These are phyloP conservation scores for Linum usitatissimum DNA, from an alignment of 345 rosid species.

Conservation along the genomic window DNA sequence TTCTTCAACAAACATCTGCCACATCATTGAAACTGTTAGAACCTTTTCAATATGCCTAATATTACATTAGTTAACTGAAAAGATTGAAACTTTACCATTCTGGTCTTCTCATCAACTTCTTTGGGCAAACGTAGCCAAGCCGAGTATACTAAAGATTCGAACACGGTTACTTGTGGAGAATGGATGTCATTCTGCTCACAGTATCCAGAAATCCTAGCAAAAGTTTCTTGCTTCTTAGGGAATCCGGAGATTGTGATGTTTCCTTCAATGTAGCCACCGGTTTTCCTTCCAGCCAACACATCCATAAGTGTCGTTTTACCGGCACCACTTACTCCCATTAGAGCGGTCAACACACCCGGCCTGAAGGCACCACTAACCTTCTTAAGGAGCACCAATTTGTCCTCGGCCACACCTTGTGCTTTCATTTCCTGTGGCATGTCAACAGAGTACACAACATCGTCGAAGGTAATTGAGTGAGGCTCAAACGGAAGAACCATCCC, in stretches of 20 bases:
- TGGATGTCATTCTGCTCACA: conserved; percentile 7
- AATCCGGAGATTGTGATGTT: conserved; percentile 1
- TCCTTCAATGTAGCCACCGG: conserved; percentile 7
- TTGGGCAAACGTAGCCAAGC: conserved; percentile 2
- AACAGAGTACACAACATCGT: background rate
- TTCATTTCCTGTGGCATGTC: background rate
- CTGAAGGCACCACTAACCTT: conserved; percentile 1
- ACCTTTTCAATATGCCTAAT: no score
- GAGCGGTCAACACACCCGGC: conserved; percentile 1
- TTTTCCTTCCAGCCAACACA: conserved; percentile 5
- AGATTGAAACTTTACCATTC: background rate
- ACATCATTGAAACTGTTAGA: no score
- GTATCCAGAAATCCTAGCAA: conserved; percentile 1
- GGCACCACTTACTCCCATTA: conserved; percentile 2
- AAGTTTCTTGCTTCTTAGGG: conserved; percentile 5
- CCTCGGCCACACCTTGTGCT: background rate
- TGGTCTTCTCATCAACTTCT: background rate
- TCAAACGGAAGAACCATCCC: conserved; percentile 1
- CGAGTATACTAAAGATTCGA: background rate
- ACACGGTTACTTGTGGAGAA: conserved; percentile 1
- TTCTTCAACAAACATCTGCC: conserved; percentile 2
- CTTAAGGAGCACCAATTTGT: background rate
- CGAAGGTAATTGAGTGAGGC: background rate
- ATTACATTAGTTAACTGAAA: background rate
- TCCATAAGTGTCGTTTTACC: conserved; percentile 4